phyloP scores from a whole-genome alignment of 768 basidiomycete species.

The Crucibulum laeve region DNA sequence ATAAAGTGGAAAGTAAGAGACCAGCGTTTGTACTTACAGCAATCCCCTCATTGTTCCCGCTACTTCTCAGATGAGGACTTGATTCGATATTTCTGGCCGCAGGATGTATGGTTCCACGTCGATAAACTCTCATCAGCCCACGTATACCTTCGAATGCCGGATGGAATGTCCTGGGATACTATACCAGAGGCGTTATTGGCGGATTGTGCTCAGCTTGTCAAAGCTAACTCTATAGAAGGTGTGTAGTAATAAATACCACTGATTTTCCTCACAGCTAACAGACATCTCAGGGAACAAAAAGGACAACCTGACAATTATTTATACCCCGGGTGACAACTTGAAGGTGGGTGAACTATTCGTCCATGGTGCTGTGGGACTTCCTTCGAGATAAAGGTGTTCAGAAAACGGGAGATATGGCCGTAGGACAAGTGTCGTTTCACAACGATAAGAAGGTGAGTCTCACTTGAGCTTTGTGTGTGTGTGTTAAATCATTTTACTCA shows the following conservation, averaged over 20 bases:
- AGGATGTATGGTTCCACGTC: constrained; percentile 94
- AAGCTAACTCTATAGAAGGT: constrained; percentile 98
- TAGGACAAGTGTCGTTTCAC: constrained; percentile 95
- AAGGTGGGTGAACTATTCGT: constrained; percentile 49
- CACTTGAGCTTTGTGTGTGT: not conserved
- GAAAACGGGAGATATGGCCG: constrained; percentile 99
- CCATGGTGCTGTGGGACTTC: not conserved
- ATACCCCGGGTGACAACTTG: constrained; percentile 88
- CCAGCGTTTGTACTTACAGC: not conserved
- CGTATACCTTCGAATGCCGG: constrained; percentile 90
- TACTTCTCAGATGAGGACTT: constrained; percentile 80
- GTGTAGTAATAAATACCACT: constrained; percentile 1
- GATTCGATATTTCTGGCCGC: constrained; percentile 88
- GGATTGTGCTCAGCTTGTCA: constrained; percentile 94
- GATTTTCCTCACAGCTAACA: not conserved
- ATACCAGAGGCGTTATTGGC: constrained; percentile 74
- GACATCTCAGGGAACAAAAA: constrained; percentile 82
- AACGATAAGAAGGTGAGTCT: constrained; percentile 72
- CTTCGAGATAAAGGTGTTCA: constrained; percentile 20
- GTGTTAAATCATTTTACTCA: not conserved
- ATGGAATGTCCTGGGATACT: constrained; percentile 81
- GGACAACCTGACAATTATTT: constrained; percentile 89
- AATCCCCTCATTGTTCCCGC: not conserved
- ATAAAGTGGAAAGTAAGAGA: constrained; percentile 89
- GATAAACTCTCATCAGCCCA: constrained; percentile 97